Evolutionary conservation across 2,329 filamentous ascomycete species (phyloP).

Genomic region (Sphaerostilbella broomeana): DNA sequence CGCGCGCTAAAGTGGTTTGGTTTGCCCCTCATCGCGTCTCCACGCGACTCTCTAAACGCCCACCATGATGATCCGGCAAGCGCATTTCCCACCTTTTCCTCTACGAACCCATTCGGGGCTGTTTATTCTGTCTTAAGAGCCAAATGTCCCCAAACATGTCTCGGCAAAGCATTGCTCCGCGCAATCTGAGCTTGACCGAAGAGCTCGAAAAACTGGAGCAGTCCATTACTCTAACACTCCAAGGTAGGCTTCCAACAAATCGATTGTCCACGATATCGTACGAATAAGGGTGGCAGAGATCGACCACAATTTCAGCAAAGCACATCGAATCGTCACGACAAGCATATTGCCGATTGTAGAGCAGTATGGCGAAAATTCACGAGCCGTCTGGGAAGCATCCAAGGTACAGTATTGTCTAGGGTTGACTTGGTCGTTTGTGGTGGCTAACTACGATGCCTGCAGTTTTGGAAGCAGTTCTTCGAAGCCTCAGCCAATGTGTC

Average conservation of each 20-base stretch:
- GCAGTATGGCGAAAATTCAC: constrained; percentile 89
- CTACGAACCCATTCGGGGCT: not conserved
- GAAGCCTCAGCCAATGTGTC: constrained; percentile 97
- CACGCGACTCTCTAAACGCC: constrained; percentile 16
- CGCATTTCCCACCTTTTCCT: not conserved
- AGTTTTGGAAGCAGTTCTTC: constrained; percentile 99
- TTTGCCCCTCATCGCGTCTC: constrained; percentile 30
- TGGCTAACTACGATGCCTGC: constrained; percentile 2
- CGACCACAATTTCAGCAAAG: constrained; percentile 95
- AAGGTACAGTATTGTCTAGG: no score
- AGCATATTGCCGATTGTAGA: constrained; percentile 91
- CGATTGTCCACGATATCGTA: not conserved
- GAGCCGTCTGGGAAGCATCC: constrained; percentile 91
- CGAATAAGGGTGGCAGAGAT: constrained; percentile 72
- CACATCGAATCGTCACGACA: constrained; percentile 90
- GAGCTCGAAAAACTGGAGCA: constrained; percentile 95
- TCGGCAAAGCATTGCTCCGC: constrained; percentile 39
- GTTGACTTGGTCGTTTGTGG: no score
- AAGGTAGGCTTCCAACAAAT: constrained; percentile 49
- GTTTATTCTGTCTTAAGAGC: no score
- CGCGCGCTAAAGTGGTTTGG: not conserved
- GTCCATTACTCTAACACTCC: constrained; percentile 89
- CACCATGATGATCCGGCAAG: not conserved
- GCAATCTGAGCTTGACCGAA: constrained; percentile 74
- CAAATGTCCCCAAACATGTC: constrained; percentile 47